Evolutionary conservation across 306 rosid species (phyloP).

Genomic region (Parietaria judaica): DNA sequence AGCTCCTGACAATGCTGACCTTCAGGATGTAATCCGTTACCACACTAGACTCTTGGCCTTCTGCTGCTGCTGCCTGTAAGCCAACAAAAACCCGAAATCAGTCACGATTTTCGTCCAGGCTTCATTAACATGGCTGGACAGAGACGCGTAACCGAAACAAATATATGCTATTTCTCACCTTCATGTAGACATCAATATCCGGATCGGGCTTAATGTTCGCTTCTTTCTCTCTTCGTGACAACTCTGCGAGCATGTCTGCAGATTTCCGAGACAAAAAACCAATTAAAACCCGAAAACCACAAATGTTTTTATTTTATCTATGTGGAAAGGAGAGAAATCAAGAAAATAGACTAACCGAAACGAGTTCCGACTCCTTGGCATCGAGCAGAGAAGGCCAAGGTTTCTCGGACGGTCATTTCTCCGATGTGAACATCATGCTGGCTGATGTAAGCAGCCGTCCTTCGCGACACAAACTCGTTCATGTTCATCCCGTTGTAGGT

Average conservation of each 20-base stretch:
- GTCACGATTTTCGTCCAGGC: no score
- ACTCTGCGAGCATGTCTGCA: slow-evolving; percentile 24
- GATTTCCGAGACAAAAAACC: background rate
- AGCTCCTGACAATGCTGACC: slow-evolving; percentile 9
- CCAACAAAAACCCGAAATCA: background rate
- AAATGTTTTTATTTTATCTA: no score
- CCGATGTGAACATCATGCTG: slow-evolving; percentile 33
- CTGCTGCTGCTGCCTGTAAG: slow-evolving; percentile 26
- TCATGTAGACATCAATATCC: slow-evolving; percentile 40
- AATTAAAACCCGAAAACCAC: background rate
- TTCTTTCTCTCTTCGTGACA: slow-evolving; percentile 38
- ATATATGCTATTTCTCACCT: background rate
- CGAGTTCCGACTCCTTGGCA: slow-evolving; percentile 42
- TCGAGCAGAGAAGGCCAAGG: slow-evolving; percentile 39
- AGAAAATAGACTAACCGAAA: slow-evolving; percentile 18
- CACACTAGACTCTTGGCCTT: slow-evolving; percentile 23
- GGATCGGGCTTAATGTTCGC: slow-evolving; percentile 41
- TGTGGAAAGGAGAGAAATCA: background rate
- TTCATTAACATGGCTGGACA: no score
- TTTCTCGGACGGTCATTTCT: slow-evolving; percentile 46
- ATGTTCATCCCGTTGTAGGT: slow-evolving; percentile 32
- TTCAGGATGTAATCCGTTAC: slow-evolving; percentile 35
- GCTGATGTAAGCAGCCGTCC: slow-evolving; percentile 39
- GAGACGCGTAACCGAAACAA: no score
- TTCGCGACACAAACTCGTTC: slow-evolving; percentile 33